Conservation (phyloP, 2,329 filamentous ascomycete genomes). For the Teratosphaeriaceae sp. region DNA sequence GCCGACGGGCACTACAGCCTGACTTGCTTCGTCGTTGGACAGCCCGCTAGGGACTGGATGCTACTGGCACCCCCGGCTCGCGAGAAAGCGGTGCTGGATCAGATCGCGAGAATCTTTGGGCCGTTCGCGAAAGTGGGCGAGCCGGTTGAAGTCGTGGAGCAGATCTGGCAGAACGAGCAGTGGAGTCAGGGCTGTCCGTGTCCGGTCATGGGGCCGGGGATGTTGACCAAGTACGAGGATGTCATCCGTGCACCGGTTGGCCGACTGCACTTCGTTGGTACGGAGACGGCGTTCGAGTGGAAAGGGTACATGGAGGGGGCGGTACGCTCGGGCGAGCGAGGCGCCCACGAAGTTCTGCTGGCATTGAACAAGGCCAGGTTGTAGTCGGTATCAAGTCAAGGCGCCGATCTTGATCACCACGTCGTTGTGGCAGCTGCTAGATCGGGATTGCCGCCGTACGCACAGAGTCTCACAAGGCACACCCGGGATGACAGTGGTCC, state of each 20-base stretch:
- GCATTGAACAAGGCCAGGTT: conserved; percentile 12
- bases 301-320: conserved; percentile 56
- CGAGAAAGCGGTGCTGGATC: conserved; percentile 27
- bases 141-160: conserved; percentile 25
- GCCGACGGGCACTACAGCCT: conserved; percentile 24
- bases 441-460: too few relatives aligned
- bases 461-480: too few relatives aligned
- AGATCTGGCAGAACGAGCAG: conserved; percentile 23
- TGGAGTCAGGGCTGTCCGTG: conserved; percentile 26
- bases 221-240: conserved; percentile 18
- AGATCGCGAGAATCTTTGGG: conserved; percentile 29
- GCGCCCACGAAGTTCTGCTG: conserved; percentile 39
- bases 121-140: conserved; percentile 23
- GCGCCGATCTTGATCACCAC: too few relatives aligned
- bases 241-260: conserved; percentile 22
- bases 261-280: conserved; percentile 49
- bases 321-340: conserved; percentile 43
- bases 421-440: too few relatives aligned
- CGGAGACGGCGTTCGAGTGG: conserved; percentile 48
- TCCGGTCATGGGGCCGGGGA: conserved; percentile 19
- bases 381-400: conserved; percentile 2
- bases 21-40: conserved; percentile 38
- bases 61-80: conserved; percentile 23
- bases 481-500: too few relatives aligned
- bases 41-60: conserved; percentile 33